A percentile compares a stretch with the other conserved stretches of the same genome.
These are phyloP conservation scores for Fusarium domesticum DNA, from an alignment of 2,329 filamentous ascomycete genomes.

Conservation along the genomic window DNA sequence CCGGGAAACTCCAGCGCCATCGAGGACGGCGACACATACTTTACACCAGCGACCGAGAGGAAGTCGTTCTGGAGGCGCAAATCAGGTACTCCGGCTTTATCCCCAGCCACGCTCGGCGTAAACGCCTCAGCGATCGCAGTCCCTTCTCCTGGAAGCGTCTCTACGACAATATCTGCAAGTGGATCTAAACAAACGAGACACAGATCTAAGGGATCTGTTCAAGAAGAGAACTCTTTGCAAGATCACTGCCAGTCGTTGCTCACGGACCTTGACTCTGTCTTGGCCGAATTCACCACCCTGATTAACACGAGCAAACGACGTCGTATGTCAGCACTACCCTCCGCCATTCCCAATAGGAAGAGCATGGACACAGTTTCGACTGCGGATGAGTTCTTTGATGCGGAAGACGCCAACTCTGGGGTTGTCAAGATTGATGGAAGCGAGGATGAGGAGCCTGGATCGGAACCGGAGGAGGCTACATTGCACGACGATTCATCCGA, in stretches of 20 bases:
- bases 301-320: slow-evolving; percentile 77
- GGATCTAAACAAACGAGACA: slow-evolving; percentile 33
- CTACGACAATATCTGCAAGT: slow-evolving; percentile 32
- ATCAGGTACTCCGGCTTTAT: slow-evolving; percentile 53
- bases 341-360: slow-evolving; percentile 47
- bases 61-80: slow-evolving; percentile 92
- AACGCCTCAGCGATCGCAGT: slow-evolving; percentile 41
- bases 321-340: slow-evolving; percentile 54
- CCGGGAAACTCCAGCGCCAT: slow-evolving; percentile 40
- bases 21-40: slow-evolving; percentile 59
- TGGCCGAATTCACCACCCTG: slow-evolving; percentile 75
- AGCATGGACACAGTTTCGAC: slow-evolving; percentile 80
- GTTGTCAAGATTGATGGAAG: slow-evolving; percentile 72
- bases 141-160: slow-evolving; percentile 39
- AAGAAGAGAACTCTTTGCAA: slow-evolving; percentile 66
- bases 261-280: slow-evolving; percentile 77
- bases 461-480: slow-evolving; percentile 54
- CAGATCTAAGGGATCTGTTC: slow-evolving; percentile 38
- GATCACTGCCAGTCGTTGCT: slow-evolving; percentile 83
- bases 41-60: slow-evolving; percentile 44
- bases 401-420: slow-evolving; percentile 63
- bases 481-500: slow-evolving; percentile 56
- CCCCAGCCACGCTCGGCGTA: slow-evolving; percentile 41
- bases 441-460: slow-evolving; percentile 61
- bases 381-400: slow-evolving; percentile 92